Conservation (phyloP, 2,329 filamentous ascomycete genomes). For the Fusarium euwallaceae region DNA sequence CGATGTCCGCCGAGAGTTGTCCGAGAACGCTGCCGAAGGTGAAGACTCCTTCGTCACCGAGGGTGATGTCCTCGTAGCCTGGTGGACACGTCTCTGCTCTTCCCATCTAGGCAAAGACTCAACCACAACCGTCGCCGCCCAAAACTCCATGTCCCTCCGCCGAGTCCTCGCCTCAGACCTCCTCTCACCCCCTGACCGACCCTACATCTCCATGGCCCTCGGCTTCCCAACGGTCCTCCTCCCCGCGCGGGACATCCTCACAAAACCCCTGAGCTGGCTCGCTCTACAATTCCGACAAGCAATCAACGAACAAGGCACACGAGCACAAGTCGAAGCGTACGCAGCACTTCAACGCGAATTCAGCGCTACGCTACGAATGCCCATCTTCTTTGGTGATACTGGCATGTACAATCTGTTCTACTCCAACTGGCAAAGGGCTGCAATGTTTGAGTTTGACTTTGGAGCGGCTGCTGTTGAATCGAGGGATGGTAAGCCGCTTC, state of each 20-base stretch:
- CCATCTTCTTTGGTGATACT: conserved; percentile 50
- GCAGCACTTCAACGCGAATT: not conserved
- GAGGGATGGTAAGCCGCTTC: not conserved
- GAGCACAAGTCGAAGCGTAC: conserved; percentile 12
- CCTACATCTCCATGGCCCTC: conserved; percentile 14
- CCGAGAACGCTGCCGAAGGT: not conserved
- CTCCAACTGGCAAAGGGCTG: conserved; percentile 51
- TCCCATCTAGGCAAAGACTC: not conserved
- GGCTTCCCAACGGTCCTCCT: conserved; percentile 2
- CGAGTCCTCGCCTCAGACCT: not conserved
- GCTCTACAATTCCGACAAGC: not conserved
- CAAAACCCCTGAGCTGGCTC: conserved; percentile 6
- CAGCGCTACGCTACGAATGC: conserved; percentile 27
- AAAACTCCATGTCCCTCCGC: conserved; percentile 4
- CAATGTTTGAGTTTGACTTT: not conserved
- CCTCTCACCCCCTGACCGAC: not conserved
- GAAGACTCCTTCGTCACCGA: not conserved
- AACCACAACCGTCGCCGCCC: not conserved
- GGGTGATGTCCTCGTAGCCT: not conserved
- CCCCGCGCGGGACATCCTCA: not conserved
- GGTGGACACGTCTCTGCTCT: not conserved
- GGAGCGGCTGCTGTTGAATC: not conserved
- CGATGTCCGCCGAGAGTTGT: not conserved
- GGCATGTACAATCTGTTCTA: conserved; percentile 50
- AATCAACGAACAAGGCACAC: conserved; percentile 9